These are phyloP conservation scores for Botrytis cinerea DNA, from an alignment of 2,329 filamentous ascomycete species.

Conservation along the genomic window DNA sequence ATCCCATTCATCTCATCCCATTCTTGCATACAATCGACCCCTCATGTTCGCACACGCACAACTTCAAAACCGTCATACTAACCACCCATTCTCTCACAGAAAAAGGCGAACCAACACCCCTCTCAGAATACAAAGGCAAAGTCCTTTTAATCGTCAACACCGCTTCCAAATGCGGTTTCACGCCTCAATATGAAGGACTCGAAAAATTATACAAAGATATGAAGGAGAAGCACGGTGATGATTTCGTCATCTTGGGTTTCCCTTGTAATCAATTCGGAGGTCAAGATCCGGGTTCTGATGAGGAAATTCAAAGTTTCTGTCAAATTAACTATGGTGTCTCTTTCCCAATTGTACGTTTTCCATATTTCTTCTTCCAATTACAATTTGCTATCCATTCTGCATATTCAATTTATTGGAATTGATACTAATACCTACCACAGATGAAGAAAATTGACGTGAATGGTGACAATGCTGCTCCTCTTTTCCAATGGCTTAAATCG, in stretches of 20 bases:
- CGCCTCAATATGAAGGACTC: conserved; percentile 87
- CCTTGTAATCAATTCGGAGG: conserved; percentile 96
- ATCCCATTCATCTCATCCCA: background rate
- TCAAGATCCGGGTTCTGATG: conserved; percentile 78
- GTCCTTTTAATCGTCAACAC: conserved; percentile 97
- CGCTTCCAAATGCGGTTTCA: conserved; percentile 98
- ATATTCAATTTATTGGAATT: too few species aligned
- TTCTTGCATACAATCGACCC: background rate
- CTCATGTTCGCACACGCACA: background rate
- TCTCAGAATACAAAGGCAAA: conserved; percentile 79
- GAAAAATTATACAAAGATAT: conserved; percentile 86
- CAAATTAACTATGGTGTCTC: conserved; percentile 91
- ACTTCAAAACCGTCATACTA: conserved; percentile 16
- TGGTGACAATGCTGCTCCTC: conserved; percentile 74
- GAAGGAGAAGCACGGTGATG: conserved; percentile 60
- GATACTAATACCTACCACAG: background rate
- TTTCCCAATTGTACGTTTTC: conserved; percentile 71
- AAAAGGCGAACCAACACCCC: conserved; percentile 69
- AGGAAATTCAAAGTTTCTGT: conserved; percentile 83
- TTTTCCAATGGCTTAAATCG: conserved; percentile 75
- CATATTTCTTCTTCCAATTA: background rate
- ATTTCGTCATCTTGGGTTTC: conserved; percentile 90
- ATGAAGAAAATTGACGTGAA: conserved; percentile 93
- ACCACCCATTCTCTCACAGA: conserved; percentile 51
- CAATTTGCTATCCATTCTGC: background rate